A percentile compares a stretch with the other conserved stretches of the same genome.
Conservation (phyloP, 257 asterid species). For the Solanum appendiculatum region DNA sequence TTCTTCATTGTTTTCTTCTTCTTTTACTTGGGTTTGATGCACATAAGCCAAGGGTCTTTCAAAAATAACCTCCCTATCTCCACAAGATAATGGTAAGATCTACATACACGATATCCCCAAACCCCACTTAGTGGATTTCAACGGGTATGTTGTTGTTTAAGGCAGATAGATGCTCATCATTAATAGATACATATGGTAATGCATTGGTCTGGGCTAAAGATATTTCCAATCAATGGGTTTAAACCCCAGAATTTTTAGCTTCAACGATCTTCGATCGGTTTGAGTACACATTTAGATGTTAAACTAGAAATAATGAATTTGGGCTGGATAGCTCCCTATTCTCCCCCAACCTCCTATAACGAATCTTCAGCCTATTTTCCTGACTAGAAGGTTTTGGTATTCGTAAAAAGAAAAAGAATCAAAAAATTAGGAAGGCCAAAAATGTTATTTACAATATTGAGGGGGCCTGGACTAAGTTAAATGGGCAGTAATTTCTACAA, state of each 20-base stretch:
- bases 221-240: not conserved
- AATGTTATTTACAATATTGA: not conserved
- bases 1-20: not conserved
- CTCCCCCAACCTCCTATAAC: not conserved
- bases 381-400: not conserved
- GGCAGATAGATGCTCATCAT: not conserved
- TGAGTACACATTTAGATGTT: not conserved
- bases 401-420: not conserved
- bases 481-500: conserved; percentile 36
- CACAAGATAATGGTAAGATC: no score
- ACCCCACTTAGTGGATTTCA: not conserved
- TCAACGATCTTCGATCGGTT: not conserved
- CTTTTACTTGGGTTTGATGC: not conserved
- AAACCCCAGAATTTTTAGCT: not conserved
- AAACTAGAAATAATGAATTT: not conserved
- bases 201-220: not conserved
- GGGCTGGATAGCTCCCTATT: not conserved
- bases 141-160: not conserved
- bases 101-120: not conserved
- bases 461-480: not conserved
- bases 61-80: not conserved
- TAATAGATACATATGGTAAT: not conserved
- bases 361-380: not conserved
- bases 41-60: not conserved
- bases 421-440: not conserved